Base-by-base conservation (phyloP, 2,329 filamentous ascomycete species). In the Pseudogymnoascus sp. region DNA sequence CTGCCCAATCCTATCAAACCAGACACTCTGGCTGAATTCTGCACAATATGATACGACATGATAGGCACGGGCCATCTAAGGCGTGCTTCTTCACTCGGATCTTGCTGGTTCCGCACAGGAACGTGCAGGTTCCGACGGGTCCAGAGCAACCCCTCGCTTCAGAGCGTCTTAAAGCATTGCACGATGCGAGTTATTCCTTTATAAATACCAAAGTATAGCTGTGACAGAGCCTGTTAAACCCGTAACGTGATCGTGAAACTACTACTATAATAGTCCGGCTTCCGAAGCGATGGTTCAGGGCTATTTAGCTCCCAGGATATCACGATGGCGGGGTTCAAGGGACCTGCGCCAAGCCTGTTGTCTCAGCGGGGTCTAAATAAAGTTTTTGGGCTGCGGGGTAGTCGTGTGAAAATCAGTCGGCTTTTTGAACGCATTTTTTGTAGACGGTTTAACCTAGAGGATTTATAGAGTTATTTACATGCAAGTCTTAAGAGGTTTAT, bases 301-400 rank as follows among this genome's bases (percentile, higher is more conserved):
- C 6, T 18, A 18, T 4, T 11, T 54, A 14, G 25, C 11, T 54
- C 4, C 4, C 12, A 12, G 16, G 28, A 9, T 28, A 28, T 35
- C 33, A 33, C 16, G 7, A 28, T 54, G 28, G 43, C 28, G 47
- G 47, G 47, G 47, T 54, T 54, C 47, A 54, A 43, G 47, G 28
- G 47, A 20, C 47, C 47, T 35, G 9, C 43, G 47, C 47, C 47
- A 54, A 54, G 47, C 7, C 28, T 7, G 18, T 54, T 54, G 11
- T 54, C 47, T 54, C 47, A 6, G 47, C 47, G 47, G 25, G 47
- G 28, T 54, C 25, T 11, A 54, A 54, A 33, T 33, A 54, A 54
- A 18, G 9, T 54, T 33, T 54, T 54, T 54, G 28, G 47, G 47
- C 3, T 54, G 47, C 47, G 47, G 47, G 47, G 47, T 54, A 54